Conservation (phyloP, 2,329 filamentous ascomycete genomes). For the Colletotrichum gloeosporioides region DNA sequence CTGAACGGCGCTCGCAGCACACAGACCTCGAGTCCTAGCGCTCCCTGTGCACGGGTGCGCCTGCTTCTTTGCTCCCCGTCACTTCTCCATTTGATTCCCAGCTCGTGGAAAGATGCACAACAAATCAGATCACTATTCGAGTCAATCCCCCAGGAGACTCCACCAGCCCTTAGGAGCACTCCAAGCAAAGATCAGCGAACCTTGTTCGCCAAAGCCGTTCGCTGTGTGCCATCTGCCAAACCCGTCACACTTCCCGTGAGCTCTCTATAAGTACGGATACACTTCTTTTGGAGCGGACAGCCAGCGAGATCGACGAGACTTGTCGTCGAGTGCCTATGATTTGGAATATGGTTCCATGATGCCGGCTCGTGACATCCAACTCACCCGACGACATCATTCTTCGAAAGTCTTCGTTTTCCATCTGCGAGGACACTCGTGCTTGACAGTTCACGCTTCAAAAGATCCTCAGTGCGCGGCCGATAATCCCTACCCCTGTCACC, state of each 20-base stretch:
- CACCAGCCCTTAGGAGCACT: not conserved
- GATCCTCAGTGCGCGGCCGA: not conserved
- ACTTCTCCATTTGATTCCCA: not conserved
- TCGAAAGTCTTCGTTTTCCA: not conserved
- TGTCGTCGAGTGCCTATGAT: not conserved
- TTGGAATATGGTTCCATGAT: not conserved
- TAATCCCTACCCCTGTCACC: not conserved
- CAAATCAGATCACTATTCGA: not conserved
- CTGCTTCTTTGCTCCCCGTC: not conserved
- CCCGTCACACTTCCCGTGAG: not conserved
- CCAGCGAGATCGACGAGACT: not conserved
- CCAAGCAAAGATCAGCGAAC: not conserved
- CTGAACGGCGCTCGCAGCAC: not conserved
- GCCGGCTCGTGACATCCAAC: not conserved
- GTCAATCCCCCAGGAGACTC: slow-evolving; percentile 11
- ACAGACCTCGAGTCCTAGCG: not conserved
- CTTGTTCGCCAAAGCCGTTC: not conserved
- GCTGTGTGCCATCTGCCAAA: not conserved
- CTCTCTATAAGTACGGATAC: not conserved
- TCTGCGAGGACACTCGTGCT: not conserved
- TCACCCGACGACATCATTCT: not conserved
- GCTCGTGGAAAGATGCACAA: not conserved
- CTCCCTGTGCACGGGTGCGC: not conserved
- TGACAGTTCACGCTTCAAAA: not conserved
- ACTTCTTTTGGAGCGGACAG: not conserved